These are phyloP conservation scores for Misopates orontium DNA, from an alignment of 257 asterid genomes.

Conservation along the genomic window DNA sequence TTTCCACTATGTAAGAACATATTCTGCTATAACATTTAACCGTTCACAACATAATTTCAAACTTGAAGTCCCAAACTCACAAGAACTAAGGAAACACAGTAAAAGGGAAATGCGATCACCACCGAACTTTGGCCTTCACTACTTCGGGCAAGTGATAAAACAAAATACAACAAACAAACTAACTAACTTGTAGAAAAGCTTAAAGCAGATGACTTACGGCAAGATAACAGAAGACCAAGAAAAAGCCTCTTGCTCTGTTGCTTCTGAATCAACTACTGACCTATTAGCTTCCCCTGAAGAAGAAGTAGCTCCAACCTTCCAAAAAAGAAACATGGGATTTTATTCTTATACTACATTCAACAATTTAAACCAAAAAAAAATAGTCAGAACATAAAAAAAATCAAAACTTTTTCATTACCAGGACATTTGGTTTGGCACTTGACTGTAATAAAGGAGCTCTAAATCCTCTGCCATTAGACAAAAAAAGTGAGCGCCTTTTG, in stretches of 20 bases:
- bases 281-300: constrained; percentile 53
- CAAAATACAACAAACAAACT: no score
- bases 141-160: no score
- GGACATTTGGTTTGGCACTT: constrained; percentile 28
- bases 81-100: no score
- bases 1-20: no score
- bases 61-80: no score
- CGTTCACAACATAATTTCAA: no score
- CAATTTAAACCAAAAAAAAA: constrained; percentile 11
- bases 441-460: constrained; percentile 19
- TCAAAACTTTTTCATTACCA: constrained; percentile 21
- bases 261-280: constrained; percentile 45
- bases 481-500: constrained; percentile 22
- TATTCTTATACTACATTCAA: constrained; percentile 1
- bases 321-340: constrained; percentile 13
- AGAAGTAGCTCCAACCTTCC: constrained; percentile 68
- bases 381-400: no score
- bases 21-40: no score
- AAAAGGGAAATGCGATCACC: background rate
- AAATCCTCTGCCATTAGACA: constrained; percentile 9
- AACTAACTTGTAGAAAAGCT: no score
- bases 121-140: no score
- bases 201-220: constrained; percentile 59
- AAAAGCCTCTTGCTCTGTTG: constrained; percentile 58
- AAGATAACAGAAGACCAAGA: constrained; percentile 79